A percentile compares a stretch with the other conserved stretches of the same genome.
Evolutionary conservation across 1,284 basidiomycete species (phyloP).

Genomic region (Moesziomyces aphidis): DNA sequence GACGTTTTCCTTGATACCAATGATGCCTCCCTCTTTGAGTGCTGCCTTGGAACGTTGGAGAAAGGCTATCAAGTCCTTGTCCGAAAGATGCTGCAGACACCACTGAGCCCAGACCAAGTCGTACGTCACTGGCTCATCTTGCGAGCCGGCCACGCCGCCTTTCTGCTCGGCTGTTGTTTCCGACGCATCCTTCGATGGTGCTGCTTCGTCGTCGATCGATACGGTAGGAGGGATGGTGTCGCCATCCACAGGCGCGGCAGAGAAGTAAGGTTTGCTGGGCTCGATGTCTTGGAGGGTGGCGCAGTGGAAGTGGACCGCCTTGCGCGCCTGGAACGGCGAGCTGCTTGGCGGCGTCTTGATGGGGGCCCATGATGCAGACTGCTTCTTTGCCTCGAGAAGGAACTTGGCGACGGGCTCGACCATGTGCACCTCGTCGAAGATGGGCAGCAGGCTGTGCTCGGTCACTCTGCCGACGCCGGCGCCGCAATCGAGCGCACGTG

Average conservation of each 20-base stretch:
- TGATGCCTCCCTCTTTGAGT: conserved; percentile 57
- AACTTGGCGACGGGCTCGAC: conserved; percentile 67
- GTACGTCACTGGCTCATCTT: conserved; percentile 49
- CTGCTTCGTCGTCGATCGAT: conserved; percentile 28
- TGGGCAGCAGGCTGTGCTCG: conserved; percentile 58
- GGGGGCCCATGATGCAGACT: conserved; percentile 50
- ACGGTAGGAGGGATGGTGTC: conserved; percentile 26
- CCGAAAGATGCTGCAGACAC: conserved; percentile 66
- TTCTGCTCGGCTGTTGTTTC: background rate
- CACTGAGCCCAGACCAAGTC: conserved; percentile 66
- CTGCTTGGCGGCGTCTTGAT: conserved; percentile 45
- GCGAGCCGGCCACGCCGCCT: conserved; percentile 34
- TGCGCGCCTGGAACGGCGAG: conserved; percentile 59
- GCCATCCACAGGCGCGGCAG: conserved; percentile 17
- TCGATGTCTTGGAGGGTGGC: conserved; percentile 63
- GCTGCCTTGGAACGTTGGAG: conserved; percentile 52
- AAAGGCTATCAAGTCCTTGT: conserved; percentile 62
- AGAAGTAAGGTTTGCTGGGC: conserved; percentile 49
- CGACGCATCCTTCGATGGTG: background rate
- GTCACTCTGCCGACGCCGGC: conserved; percentile 66
- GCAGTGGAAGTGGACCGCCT: conserved; percentile 62
- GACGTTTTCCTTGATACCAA: conserved; percentile 67
- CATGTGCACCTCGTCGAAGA: conserved; percentile 65
- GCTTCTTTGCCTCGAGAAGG: conserved; percentile 56
- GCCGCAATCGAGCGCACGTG: conserved; percentile 64